These are phyloP conservation scores for Senna tora DNA, from an alignment of 306 rosid genomes.

Conservation along the genomic window DNA sequence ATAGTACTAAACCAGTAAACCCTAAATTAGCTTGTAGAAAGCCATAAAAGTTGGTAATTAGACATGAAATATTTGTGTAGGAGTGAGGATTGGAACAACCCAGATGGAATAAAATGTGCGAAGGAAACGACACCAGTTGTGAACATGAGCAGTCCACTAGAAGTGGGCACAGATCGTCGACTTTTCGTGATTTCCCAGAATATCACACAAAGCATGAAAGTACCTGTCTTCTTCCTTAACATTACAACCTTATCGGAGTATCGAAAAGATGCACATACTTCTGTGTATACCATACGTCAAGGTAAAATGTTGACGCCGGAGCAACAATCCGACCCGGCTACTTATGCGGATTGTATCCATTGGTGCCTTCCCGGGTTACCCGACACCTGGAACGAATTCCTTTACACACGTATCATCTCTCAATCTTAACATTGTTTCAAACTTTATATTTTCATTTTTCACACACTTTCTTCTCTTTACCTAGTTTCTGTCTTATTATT, in stretches of 20 bases:
- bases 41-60: not conserved
- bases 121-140: conserved; percentile 75
- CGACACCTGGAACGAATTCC: conserved; percentile 92
- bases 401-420: conserved; percentile 73
- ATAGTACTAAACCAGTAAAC: too few species aligned
- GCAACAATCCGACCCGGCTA: conserved; percentile 82
- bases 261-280: conserved; percentile 92
- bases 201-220: conserved; percentile 52
- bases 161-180: conserved; percentile 81
- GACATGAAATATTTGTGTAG: conserved; percentile 37
- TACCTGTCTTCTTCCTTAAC: conserved; percentile 68
- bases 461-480: not conserved
- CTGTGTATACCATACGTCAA: conserved; percentile 84
- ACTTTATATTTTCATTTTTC: not conserved
- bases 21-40: too few species aligned
- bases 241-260: conserved; percentile 78
- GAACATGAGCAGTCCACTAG: conserved; percentile 51
- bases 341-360: conserved; percentile 89
- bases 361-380: conserved; percentile 98
- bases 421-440: conserved; percentile 58
- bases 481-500: conserved; percentile 33
- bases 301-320: conserved; percentile 72
- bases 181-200: conserved; percentile 59
- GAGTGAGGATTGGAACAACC: conserved; percentile 91
- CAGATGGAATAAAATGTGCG: conserved; percentile 87